phyloP scores from a whole-genome alignment of 129 eudicot genomes.

The Arctium lappa region DNA sequence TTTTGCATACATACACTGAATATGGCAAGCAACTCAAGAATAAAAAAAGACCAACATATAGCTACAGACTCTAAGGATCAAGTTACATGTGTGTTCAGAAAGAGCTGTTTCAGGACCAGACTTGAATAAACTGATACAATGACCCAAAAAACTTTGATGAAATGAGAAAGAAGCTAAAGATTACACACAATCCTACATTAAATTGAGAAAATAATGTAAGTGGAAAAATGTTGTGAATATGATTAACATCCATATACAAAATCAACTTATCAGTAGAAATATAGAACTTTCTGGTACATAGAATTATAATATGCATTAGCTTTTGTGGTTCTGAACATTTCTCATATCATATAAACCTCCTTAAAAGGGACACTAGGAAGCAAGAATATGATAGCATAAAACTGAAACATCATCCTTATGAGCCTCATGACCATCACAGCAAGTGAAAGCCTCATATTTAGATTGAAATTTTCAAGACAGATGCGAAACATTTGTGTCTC shows the following conservation, averaged over 20 bases:
- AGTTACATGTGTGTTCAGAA: not conserved
- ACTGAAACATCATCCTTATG: not conserved
- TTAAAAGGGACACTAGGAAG: not conserved
- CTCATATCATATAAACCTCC: not conserved
- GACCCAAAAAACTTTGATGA: not conserved
- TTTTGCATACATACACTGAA: not conserved
- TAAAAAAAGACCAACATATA: not conserved
- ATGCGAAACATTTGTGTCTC: not conserved
- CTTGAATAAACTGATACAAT: not conserved
- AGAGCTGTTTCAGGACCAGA: not conserved
- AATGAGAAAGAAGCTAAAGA: not conserved
- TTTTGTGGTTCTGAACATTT: not conserved
- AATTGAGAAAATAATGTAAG: not conserved
- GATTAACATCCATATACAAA: not conserved
- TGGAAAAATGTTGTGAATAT: not conserved
- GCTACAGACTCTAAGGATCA: not conserved
- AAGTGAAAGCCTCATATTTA: not conserved
- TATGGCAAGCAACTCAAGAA: not conserved
- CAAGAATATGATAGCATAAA: not conserved
- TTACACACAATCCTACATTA: not conserved
- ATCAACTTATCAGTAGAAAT: not conserved
- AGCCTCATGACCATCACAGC: not conserved
- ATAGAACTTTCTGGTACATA: not conserved
- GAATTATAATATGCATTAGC: not conserved
- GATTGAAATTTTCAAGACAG: not conserved